A percentile compares a stretch with the other conserved stretches of the same genome.
Evolutionary conservation across 257 asterid species (phyloP).

Genomic region (Capsicum chinense): DNA sequence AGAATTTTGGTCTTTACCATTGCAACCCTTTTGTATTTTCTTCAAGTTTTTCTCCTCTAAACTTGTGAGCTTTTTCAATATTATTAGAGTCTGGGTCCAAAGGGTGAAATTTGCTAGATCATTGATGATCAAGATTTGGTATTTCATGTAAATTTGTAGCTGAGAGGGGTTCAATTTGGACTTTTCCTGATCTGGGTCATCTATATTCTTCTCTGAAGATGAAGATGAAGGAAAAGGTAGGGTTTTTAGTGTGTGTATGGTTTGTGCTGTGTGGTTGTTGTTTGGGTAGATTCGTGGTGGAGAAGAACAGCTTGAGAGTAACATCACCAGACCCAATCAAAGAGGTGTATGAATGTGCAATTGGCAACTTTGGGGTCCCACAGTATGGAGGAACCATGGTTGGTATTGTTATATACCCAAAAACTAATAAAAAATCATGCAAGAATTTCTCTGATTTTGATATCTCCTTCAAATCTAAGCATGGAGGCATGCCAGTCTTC

Average conservation of each 20-base stretch:
- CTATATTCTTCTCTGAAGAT: neutral
- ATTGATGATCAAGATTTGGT: neutral
- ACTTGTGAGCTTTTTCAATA: slow-evolving; percentile 1
- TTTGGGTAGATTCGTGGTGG: slow-evolving; percentile 86
- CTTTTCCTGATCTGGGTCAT: slow-evolving; percentile 27
- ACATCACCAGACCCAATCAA: slow-evolving; percentile 75
- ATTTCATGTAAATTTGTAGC: slow-evolving; percentile 21
- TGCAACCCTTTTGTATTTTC: slow-evolving; percentile 9
- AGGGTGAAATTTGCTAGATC: slow-evolving; percentile 22
- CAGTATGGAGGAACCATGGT: slow-evolving; percentile 88
- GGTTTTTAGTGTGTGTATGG: slow-evolving; percentile 46
- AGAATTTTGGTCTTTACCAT: neutral
- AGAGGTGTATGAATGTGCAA: slow-evolving; percentile 79
- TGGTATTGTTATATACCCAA: slow-evolving; percentile 83
- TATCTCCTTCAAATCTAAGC: slow-evolving; percentile 61
- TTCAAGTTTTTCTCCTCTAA: neutral
- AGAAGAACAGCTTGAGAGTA: slow-evolving; percentile 89
- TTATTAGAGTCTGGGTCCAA: neutral
- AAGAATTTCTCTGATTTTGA: slow-evolving; percentile 52
- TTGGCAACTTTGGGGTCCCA: slow-evolving; percentile 98
- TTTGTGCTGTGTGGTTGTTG: slow-evolving; percentile 61
- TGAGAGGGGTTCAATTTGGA: neutral
- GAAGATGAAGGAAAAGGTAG: slow-evolving; percentile 58
- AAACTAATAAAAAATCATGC: slow-evolving; percentile 74
- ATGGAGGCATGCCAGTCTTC: slow-evolving; percentile 86